phyloP scores from a whole-genome alignment of 129 eudicot species.

The Saussurea involucrata region DNA sequence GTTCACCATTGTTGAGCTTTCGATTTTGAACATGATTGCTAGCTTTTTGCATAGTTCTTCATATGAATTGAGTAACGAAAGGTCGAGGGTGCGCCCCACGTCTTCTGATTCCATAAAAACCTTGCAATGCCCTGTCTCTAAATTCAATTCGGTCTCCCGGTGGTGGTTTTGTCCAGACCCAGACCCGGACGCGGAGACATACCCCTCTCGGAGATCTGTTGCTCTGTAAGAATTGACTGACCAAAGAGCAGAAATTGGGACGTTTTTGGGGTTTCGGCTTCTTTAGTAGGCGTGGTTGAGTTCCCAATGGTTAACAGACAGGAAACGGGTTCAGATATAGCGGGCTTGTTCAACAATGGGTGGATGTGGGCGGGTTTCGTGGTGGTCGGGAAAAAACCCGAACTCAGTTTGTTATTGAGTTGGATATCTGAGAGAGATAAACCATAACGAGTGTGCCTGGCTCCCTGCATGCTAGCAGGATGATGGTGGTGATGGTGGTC shows the following conservation, averaged over 20 bases:
- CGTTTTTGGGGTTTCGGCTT: constrained; percentile 38
- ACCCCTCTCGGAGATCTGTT: constrained; percentile 57
- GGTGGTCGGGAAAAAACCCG: constrained; percentile 50
- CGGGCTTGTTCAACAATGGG: constrained; percentile 33
- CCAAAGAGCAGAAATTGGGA: constrained; percentile 79
- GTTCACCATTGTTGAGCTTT: constrained; percentile 42
- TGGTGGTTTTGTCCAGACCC: constrained; percentile 24
- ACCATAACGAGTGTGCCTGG: constrained; percentile 97
- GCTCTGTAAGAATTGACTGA: constrained; percentile 72
- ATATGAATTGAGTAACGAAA: constrained; percentile 60
- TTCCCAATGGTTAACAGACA: constrained; percentile 80
- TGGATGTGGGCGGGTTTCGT: constrained; percentile 27
- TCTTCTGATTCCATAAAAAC: constrained; percentile 92
- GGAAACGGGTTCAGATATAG: constrained; percentile 53
- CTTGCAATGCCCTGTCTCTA: constrained; percentile 77
- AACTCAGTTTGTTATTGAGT: constrained; percentile 49
- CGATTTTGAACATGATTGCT: constrained; percentile 58
- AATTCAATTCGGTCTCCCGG: constrained; percentile 34
- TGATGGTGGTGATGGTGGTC: constrained; percentile 42
- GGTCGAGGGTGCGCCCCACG: constrained; percentile 87
- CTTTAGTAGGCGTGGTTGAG: constrained; percentile 29
- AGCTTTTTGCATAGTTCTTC: constrained; percentile 68
- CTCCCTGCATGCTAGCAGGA: constrained; percentile 99
- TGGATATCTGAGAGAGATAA: constrained; percentile 76
- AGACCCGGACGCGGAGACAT: constrained; percentile 44